Conservation (phyloP, 208 protist genomes). For the Crithidia brevicula region DNA sequence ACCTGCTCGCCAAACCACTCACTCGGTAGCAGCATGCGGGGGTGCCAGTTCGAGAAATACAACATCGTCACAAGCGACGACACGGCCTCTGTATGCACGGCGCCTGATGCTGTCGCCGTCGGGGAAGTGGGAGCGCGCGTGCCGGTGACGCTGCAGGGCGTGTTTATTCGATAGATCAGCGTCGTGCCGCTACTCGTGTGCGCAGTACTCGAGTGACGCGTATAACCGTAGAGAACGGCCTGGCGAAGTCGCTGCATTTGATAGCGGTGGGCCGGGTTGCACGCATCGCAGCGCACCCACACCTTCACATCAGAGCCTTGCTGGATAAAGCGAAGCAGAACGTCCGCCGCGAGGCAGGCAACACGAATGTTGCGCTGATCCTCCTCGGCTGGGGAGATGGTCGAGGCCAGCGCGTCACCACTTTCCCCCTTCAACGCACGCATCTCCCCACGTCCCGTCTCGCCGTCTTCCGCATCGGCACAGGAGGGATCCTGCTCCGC, state of each 20-base stretch:
- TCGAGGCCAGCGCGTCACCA: neutral
- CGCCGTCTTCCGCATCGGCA: slow-evolving; percentile 14
- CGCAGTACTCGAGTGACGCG: neutral
- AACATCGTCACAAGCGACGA: slow-evolving; percentile 50
- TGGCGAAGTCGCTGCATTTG: slow-evolving; percentile 58
- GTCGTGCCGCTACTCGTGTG: neutral
- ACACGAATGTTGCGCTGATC: slow-evolving; percentile 37
- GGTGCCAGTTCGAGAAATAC: slow-evolving; percentile 51
- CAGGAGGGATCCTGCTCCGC: neutral
- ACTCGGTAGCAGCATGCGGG: slow-evolving; percentile 40
- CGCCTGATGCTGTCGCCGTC: neutral
- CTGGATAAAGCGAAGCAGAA: slow-evolving; percentile 40
- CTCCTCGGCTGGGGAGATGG: slow-evolving; percentile 4
- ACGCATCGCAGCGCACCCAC: slow-evolving; percentile 81
- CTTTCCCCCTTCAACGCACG: neutral
- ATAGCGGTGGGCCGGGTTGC: slow-evolving; percentile 44
- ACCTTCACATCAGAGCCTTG: slow-evolving; percentile 38
- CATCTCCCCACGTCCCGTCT: neutral
- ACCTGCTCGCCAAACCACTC: slow-evolving; percentile 88
- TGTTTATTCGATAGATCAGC: slow-evolving; percentile 21
- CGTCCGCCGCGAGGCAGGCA: slow-evolving; percentile 43
- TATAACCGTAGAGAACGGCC: slow-evolving; percentile 60
- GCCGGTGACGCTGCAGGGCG: slow-evolving; percentile 15
- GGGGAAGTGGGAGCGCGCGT: neutral
- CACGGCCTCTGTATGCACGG: slow-evolving; percentile 32